Conservation (phyloP, 306 rosid genomes). For the Castanospermum australe region DNA sequence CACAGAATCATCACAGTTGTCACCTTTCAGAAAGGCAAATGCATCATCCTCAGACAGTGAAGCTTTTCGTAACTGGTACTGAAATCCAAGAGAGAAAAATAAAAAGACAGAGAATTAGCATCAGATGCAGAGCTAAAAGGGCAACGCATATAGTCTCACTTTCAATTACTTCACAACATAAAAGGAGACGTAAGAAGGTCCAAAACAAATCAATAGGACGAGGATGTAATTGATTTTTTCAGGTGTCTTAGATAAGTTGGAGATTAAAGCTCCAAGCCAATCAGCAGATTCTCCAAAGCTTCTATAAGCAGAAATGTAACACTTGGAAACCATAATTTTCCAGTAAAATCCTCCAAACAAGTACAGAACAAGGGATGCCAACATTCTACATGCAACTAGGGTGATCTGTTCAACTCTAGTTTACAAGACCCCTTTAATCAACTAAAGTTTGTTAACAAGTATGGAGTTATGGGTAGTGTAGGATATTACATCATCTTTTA, state of each 20-base stretch:
- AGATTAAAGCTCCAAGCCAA: background rate
- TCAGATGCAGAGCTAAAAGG: conserved; percentile 9
- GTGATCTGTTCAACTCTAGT: too few relatives aligned
- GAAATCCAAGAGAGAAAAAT: conserved; percentile 24
- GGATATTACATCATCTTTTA: too few relatives aligned
- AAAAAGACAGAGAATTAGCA: background rate
- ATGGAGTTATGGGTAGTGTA: too few relatives aligned
- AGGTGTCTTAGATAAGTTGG: background rate
- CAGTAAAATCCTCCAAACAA: background rate
- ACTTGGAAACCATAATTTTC: background rate
- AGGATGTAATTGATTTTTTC: background rate
- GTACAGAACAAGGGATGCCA: too few relatives aligned
- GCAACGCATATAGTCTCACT: background rate
- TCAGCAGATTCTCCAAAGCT: background rate
- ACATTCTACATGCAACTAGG: too few relatives aligned
- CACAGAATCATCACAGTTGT: conserved; percentile 52
- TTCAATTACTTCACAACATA: background rate
- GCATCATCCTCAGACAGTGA: conserved; percentile 79
- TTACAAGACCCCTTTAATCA: too few relatives aligned
- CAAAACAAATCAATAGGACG: background rate
- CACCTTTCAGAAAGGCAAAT: conserved; percentile 80
- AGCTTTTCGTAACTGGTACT: conserved; percentile 75
- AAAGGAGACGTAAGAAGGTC: background rate
- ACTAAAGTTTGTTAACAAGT: too few relatives aligned
- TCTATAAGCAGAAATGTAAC: background rate